Evolutionary conservation across 305 asterid species (phyloP).

Genomic region (Fraxinus latifolia): DNA sequence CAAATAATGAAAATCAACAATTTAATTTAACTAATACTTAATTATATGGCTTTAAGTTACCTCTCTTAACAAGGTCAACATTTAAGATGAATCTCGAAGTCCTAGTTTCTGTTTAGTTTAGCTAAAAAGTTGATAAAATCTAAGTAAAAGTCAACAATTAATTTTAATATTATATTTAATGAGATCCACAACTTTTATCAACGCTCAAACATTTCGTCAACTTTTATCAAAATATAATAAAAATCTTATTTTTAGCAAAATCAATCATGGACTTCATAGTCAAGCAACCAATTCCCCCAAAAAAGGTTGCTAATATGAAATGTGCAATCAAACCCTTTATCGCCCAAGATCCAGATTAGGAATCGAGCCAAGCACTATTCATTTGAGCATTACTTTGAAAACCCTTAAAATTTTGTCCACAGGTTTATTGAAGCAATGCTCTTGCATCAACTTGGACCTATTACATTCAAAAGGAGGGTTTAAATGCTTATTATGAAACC

Average conservation of each 20-base stretch:
- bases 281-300: not conserved
- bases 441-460: not conserved
- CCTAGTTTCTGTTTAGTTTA: not conserved
- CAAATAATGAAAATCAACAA: not conserved
- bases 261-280: not conserved
- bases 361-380: not conserved
- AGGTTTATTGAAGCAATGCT: not conserved
- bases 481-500: slow-evolving; percentile 30
- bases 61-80: not conserved
- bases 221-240: not conserved
- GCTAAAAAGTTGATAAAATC: not conserved
- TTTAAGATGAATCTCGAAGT: not conserved
- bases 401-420: not conserved
- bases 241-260: not conserved
- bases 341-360: not conserved
- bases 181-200: not conserved
- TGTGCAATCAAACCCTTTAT: not conserved
- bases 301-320: not conserved
- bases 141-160: too few relatives aligned
- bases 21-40: not conserved
- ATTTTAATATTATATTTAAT: too few relatives aligned
- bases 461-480: not conserved
- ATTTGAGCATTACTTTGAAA: not conserved
- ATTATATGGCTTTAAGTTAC: not conserved
- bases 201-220: not conserved